Percentiles rank a stretch among this genome's conserved stretches.
These are phyloP conservation scores for Populus hybrid DNA, from an alignment of 441 rosid species.

Conservation along the genomic window DNA sequence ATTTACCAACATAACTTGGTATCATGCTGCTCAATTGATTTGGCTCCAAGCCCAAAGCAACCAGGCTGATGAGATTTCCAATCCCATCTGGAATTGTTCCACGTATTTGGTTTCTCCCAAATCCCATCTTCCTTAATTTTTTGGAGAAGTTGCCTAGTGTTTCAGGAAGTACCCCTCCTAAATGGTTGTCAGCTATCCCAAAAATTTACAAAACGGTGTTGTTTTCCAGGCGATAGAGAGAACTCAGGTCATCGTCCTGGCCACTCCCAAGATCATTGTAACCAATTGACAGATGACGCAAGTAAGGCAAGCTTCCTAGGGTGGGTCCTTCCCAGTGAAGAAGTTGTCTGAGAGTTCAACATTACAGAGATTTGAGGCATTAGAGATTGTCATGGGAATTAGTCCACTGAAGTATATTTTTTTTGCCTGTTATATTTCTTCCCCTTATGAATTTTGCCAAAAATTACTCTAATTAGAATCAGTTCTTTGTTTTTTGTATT, in stretches of 20 bases:
- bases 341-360: background rate
- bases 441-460: no score
- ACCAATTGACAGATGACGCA: background rate
- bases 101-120: background rate
- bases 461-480: no score
- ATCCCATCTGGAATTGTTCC: background rate
- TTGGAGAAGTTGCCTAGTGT: background rate
- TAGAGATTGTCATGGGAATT: background rate
- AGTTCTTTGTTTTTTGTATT: no score
- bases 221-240: background rate
- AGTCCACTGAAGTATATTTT: background rate
- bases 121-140: background rate
- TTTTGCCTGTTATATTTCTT: no score
- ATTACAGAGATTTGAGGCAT: background rate
- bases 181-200: background rate
- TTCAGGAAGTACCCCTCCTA: background rate
- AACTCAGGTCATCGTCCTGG: background rate
- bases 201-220: background rate
- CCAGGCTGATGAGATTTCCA: background rate
- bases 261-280: background rate
- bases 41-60: background rate
- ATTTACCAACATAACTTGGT: background rate
- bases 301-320: background rate
- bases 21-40: background rate
- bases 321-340: background rate